These are phyloP conservation scores for Microdochium trichocladiopsis DNA, from an alignment of 2,329 filamentous ascomycete genomes.

Conservation along the genomic window DNA sequence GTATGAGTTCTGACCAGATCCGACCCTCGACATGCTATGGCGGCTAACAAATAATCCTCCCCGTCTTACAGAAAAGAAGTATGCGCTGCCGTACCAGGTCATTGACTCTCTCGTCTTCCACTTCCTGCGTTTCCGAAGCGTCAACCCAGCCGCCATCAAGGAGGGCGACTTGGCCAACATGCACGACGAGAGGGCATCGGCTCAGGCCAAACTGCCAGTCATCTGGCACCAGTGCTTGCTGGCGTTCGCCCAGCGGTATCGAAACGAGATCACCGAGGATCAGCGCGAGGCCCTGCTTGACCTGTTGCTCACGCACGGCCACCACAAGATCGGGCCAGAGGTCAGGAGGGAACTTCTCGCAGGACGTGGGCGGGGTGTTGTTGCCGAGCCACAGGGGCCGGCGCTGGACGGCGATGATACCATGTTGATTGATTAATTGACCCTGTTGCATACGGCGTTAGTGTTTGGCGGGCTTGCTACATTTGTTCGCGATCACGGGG, in stretches of 20 bases:
- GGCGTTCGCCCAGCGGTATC: slow-evolving; percentile 88
- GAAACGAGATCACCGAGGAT: slow-evolving; percentile 93
- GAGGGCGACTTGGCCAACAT: slow-evolving; percentile 48
- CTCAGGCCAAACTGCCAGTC: slow-evolving; percentile 67
- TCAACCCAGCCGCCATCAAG: slow-evolving; percentile 50
- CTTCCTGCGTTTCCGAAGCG: slow-evolving; percentile 80
- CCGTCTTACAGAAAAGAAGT: slow-evolving; percentile 69
- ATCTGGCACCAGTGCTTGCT: slow-evolving; percentile 94
- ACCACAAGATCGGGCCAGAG: slow-evolving; percentile 84
- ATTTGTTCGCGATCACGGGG: not conserved
- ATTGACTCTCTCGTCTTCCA: slow-evolving; percentile 94
- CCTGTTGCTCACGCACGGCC: slow-evolving; percentile 74
- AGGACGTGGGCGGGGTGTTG: slow-evolving; percentile 76
- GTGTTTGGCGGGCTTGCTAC: too few species aligned
- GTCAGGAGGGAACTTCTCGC: slow-evolving; percentile 83
- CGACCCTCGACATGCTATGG: not conserved
- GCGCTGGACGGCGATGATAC: slow-evolving; percentile 77
- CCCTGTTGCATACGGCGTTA: not conserved
- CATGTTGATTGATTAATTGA: slow-evolving; percentile 61
- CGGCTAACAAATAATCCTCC: not conserved
- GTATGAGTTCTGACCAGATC: not conserved
- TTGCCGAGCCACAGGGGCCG: slow-evolving; percentile 49
- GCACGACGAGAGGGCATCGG: slow-evolving; percentile 38
- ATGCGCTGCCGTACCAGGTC: slow-evolving; percentile 90
- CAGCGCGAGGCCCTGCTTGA: slow-evolving; percentile 88